phyloP scores from a whole-genome alignment of 495 filamentous ascomycete species.

The Podospora pseudopauciseta region DNA sequence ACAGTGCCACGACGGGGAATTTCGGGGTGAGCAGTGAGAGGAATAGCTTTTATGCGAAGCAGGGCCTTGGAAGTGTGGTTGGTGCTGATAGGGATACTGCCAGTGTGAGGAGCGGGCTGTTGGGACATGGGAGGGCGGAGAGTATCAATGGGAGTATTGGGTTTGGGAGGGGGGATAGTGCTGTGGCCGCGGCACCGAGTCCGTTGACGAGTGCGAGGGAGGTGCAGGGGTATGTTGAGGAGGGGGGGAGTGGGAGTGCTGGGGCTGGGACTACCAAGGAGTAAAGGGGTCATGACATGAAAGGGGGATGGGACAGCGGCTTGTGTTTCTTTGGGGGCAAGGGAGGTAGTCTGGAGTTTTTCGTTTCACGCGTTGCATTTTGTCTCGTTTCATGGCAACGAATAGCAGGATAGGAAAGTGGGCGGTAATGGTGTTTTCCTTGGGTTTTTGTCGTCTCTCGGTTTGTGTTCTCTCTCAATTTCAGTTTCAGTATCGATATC shows the following conservation, averaged over 20 bases:
- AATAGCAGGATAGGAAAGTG: background rate
- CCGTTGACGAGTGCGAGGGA: conserved; percentile 58
- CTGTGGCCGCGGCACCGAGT: conserved; percentile 42
- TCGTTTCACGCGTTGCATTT: background rate
- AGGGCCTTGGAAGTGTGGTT: conserved; percentile 61
- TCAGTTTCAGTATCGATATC: background rate
- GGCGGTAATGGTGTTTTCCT: background rate
- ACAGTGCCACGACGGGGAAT: conserved; percentile 63
- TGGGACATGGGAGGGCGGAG: conserved; percentile 76
- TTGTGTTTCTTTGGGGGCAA: background rate
- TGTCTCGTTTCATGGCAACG: background rate
- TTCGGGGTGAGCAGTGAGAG: conserved; percentile 63
- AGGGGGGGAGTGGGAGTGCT: conserved; percentile 5
- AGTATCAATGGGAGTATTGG: conserved; percentile 77
- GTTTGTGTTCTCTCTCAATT: background rate
- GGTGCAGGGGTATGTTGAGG: conserved; percentile 17
- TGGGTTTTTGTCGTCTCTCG: background rate
- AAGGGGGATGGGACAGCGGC: background rate
- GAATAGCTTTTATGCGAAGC: conserved; percentile 78
- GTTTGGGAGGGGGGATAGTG: background rate
- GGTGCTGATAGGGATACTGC: conserved; percentile 58
- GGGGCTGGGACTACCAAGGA: conserved; percentile 41
- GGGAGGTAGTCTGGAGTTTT: background rate
- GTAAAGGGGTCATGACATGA: background rate
- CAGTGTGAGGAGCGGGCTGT: conserved; percentile 71